Conservation (phyloP, 768 basidiomycete genomes). For the Suillus discolor region DNA sequence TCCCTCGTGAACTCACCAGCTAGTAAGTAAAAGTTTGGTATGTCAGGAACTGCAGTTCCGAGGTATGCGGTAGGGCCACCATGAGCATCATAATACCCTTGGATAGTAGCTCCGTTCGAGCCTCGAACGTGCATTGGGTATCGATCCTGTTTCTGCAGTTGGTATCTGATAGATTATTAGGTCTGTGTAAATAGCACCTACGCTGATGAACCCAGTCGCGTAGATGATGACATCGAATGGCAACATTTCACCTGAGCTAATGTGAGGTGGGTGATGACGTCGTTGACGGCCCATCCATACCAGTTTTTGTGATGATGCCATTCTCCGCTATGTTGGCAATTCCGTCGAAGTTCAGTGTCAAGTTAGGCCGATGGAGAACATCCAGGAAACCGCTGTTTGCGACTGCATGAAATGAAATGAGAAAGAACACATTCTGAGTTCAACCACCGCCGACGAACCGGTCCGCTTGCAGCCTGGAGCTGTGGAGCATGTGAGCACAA, state of each 20-base stretch:
- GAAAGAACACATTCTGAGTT: background rate
- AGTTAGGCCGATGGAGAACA: conserved; percentile 23
- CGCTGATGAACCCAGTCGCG: conserved; percentile 36
- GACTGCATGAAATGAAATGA: conserved; percentile 15
- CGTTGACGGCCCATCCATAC: conserved; percentile 2
- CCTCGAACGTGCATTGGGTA: conserved; percentile 29
- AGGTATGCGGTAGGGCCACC: conserved; percentile 37
- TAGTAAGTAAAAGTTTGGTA: conserved; percentile 40
- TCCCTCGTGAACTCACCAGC: conserved; percentile 21
- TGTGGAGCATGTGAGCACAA: conserved; percentile 20
- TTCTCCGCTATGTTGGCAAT: conserved; percentile 20
- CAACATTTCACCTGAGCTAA: conserved; percentile 22
- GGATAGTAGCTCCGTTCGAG: conserved; percentile 21
- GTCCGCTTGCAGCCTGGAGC: conserved; percentile 65
- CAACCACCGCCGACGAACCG: conserved; percentile 13
- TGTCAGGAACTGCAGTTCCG: conserved; percentile 36
- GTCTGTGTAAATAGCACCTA: conserved; percentile 12
- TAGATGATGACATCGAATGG: conserved; percentile 36
- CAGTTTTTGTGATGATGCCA: conserved; percentile 30
- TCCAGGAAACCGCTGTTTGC: conserved; percentile 31
- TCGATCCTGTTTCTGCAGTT: conserved; percentile 17
- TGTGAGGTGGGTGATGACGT: background rate
- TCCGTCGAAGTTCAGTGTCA: conserved; percentile 29
- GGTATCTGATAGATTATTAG: background rate
- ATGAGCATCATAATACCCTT: conserved; percentile 30